Base-by-base conservation (phyloP, 2,329 filamentous ascomycete species). In the Ophiostoma piceae region DNA sequence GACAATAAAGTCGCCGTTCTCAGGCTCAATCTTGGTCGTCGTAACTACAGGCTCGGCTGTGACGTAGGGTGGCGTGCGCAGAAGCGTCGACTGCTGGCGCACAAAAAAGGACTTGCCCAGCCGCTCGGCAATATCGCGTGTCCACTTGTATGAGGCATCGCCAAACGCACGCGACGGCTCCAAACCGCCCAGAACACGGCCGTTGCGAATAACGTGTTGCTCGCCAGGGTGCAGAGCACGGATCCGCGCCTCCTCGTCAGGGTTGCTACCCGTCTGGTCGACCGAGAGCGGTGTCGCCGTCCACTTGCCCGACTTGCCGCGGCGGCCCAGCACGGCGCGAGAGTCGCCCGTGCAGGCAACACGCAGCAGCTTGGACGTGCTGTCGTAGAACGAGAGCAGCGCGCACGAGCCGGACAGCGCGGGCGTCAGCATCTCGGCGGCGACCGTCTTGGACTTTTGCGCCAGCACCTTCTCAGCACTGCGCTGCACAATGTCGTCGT, bases 91-190 rank as follows among this genome's bases (percentile, higher is more conserved):
- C 1, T 92, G 89, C 16, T 87, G 90, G 67, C 93, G 88, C 29
- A 92, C 93, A 76, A 98, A 98, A 83, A 96, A 99, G 41, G 90
- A 90, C 73, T 85, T 84, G 77, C 93, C 92, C 69, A 99, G 85
- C 75, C 91, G 90, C 68, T 92, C 87, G 71, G 95, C 92, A 0
- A 93, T 90, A 72, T 97, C 92, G 68, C 87, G 86, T 71, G 87
- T 91, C 95, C 95, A 99, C 80, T 99, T 99, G 83, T 99, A 99
- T 75, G 90, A 90, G 9, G 95, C 94, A 79, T 99, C 95, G 47
- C 95, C 96, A 79, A 99, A 99, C 0, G 96, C 94, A 73, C 95
- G 89, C 22, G 90, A 94, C 3, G 95, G 95, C 79, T 99, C 95
- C 14, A 99, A 84, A 22, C 94, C 92, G 64, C 95, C 95, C 0